Percentiles rank a stretch among this genome's conserved stretches.
These are phyloP conservation scores for Hamiltosporidium magnivora DNA, from an alignment of 371 early-diverging fungal species.

Conservation along the genomic window DNA sequence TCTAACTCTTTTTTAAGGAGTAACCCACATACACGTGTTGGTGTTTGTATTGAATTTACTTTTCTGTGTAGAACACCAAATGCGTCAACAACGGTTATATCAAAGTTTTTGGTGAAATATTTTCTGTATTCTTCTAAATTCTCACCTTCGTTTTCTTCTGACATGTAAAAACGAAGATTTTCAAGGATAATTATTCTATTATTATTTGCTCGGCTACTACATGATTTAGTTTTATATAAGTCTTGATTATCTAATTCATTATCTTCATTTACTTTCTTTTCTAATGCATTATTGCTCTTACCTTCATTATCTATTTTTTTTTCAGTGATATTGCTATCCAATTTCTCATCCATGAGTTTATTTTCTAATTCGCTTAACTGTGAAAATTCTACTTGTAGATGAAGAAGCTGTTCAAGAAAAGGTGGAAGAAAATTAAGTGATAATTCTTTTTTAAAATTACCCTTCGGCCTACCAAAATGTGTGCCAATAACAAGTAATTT, in stretches of 20 bases:
- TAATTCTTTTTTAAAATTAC: not conserved
- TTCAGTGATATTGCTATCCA: too few species aligned
- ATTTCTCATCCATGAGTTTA: too few species aligned
- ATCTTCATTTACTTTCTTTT: too few species aligned
- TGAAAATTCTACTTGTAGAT: too few species aligned
- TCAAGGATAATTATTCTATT: conserved; percentile 27
- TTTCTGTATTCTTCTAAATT: conserved; percentile 5
- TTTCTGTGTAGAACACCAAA: conserved; percentile 43
- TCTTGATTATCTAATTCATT: too few species aligned
- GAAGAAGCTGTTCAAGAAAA: too few species aligned
- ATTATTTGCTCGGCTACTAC: not conserved
- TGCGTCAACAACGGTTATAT: conserved; percentile 41
- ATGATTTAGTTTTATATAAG: conserved; percentile 1
- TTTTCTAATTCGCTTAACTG: too few species aligned
- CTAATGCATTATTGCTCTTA: conserved; percentile 1
- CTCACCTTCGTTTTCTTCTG: conserved; percentile 25
- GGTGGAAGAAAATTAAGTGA: too few species aligned
- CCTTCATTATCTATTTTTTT: not conserved
- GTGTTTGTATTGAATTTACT: conserved; percentile 26
- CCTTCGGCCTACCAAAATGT: conserved; percentile 45
- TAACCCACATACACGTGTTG: conserved; percentile 20
- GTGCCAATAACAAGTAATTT: conserved; percentile 27
- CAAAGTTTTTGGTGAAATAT: conserved; percentile 28
- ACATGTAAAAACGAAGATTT: conserved; percentile 30
- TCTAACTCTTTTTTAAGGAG: conserved; percentile 37